Evolutionary conservation across 2,329 filamentous ascomycete species (phyloP), one percentile per base, ranked within the genome.

Genomic region (Volutella citrinella): DNA sequence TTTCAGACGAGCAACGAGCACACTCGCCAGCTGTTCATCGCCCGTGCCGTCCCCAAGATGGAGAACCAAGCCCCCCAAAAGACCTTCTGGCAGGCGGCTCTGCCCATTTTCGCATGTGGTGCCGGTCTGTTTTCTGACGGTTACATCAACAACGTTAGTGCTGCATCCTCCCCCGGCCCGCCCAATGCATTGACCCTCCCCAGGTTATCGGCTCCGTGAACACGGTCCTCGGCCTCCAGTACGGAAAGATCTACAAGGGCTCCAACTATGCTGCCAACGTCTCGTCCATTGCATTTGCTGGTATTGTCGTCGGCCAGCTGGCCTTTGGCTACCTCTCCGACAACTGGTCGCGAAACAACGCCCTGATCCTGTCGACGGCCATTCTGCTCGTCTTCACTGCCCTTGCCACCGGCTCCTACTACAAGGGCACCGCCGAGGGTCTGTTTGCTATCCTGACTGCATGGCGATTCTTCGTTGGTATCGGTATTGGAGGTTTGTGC

Each of bases 81-180:
- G 4, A 32, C 48, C 10, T 51, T 45, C 43, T 28, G 36, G 7
- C 43, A 51, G 13, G 50, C 47, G 3, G 49, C 45, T 5, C 26
- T 76, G 73, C 87, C 89, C 11, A 84, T 88, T 2, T 82, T 95
- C 49, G 89, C 89, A 26, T 95, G 88, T 55, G 90, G 90, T 45
- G 86, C 89, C 32, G 90, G 90, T 52, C 72, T 95, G 3, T 95
- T 95, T 63, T 89, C 84, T 16, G 90, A 95, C 60, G 90, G 90
- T 12, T 95, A 95, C 60, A 78, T 95, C 56, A 94, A 95, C 64
- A 88, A 87, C 54, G 86, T 88, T 65, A 43, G 58, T 35, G 22
- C 27, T 8, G 13, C 1, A 14, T 36, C 1, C 18, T 4, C 4
- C 19, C 9, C 26, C 16, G 16, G 5, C 7, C 7, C 15, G 30